Base-by-base conservation (phyloP, 805 yeast species). In the Nakazawaea wyomingensis region DNA sequence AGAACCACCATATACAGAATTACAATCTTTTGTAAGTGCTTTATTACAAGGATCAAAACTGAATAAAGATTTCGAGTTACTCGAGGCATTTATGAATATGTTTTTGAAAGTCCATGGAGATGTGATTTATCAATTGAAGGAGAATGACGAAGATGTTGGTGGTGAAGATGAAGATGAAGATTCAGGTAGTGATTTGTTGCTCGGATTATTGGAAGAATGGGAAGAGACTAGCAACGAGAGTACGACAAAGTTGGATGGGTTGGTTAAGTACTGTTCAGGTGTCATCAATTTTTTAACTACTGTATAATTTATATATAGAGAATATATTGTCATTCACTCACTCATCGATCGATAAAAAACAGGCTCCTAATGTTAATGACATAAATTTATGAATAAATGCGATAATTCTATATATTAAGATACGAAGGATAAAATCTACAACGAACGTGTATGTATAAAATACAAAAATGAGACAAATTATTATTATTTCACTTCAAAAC, bases 61-160 rank as follows among this genome's bases (percentile, higher is more conserved):
- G 5, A 84, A 84, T 45, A 59, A 50, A 13, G 78, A 89, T 61
- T 80, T 75, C 57, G 99, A 93, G 52, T 64, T 91, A 14, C 74
- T 81, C 41, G 89, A 88, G 58, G 95, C 96, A 1, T 76, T 88
- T 61, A 78, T 86, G 72, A 69, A 80, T 16, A 71, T 88, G 69
- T 70, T 90, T 42, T 69, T 88, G 48, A 79, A 77, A 55, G 74
- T 74, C 38, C 99, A 93, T 61, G 90, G 91, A 20, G 98, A 91
- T 59, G 79, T 86, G 5, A 65, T 93, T 26, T 60, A 52, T 42
- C 48, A 46, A 49, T 54, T 27, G 49, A 50, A 27, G 50, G 53
- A 37, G 26, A 37, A 28, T 14, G 36, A 28, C 18, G 26, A 44
- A 2, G 39, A 46, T 14, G 50, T 47, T 6, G 44, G 42, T 19